A percentile compares a stretch with the other conserved stretches of the same genome.
These are phyloP conservation scores for Dioszegia crocea DNA, from an alignment of 768 basidiomycete genomes.

Conservation along the genomic window DNA sequence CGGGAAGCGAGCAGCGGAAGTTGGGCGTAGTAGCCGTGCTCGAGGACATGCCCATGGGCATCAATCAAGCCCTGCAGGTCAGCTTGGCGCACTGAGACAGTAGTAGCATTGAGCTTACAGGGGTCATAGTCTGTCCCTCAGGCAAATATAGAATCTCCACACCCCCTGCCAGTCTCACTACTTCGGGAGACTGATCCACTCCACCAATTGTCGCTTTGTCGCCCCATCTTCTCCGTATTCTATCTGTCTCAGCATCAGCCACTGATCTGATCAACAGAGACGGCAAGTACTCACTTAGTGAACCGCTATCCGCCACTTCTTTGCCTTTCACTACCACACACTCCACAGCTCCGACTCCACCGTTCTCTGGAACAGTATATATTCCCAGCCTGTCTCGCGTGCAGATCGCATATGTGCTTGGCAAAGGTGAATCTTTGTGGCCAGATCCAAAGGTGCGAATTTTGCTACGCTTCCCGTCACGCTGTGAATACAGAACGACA, in stretches of 20 bases:
- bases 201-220: constrained; percentile 13
- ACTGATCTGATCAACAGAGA: background rate
- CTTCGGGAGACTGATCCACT: constrained; percentile 7
- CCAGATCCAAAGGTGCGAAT: too few species aligned
- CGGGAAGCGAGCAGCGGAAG: constrained; percentile 34
- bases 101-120: constrained; percentile 15
- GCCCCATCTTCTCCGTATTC: constrained; percentile 22
- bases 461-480: background rate
- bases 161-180: constrained; percentile 8
- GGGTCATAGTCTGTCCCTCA: constrained; percentile 32
- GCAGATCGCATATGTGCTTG: constrained; percentile 30
- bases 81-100: background rate
- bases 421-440: constrained; percentile 10
- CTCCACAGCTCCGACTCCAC: constrained; percentile 30
- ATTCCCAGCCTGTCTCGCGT: constrained; percentile 29
- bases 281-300: constrained; percentile 22
- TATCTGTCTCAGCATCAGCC: constrained; percentile 12
- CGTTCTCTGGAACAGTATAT: constrained; percentile 34
- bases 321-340: constrained; percentile 35
- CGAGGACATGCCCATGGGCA: constrained; percentile 43
- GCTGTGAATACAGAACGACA: constrained; percentile 32
- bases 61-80: constrained; percentile 40
- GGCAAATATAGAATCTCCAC: constrained; percentile 29
- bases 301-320: constrained; percentile 33
- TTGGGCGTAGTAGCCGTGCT: constrained; percentile 41